phyloP scores from a whole-genome alignment of 1,284 basidiomycete genomes.

The Farysia itapuensis region DNA sequence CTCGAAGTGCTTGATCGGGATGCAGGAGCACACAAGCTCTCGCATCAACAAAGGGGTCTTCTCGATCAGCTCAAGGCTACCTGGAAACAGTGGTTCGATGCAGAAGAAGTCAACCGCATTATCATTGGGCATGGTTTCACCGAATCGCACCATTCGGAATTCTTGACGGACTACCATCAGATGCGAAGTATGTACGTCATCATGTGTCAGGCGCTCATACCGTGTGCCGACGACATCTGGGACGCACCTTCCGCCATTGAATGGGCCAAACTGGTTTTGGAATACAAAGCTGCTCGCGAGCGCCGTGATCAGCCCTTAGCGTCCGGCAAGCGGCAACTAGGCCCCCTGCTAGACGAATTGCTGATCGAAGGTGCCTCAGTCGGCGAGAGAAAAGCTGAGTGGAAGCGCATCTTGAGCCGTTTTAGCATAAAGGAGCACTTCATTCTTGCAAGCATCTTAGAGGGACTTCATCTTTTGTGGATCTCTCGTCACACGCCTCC shows the following conservation, averaged over 20 bases:
- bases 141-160: conserved; percentile 35
- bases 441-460: conserved; percentile 18
- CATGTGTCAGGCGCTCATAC: conserved; percentile 22
- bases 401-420: too few relatives aligned
- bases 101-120: conserved; percentile 32
- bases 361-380: conserved; percentile 7
- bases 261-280: conserved; percentile 26
- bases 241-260: conserved; percentile 31
- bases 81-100: conserved; percentile 37
- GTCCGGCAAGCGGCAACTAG: conserved; percentile 23
- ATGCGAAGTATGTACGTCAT: conserved; percentile 20
- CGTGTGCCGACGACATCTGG: conserved; percentile 30
- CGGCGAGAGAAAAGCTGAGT: background rate
- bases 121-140: conserved; percentile 28
- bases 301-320: conserved; percentile 4
- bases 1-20: conserved; percentile 26
- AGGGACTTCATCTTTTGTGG: conserved; percentile 29
- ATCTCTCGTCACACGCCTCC: conserved; percentile 21
- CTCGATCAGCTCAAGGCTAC: conserved; percentile 20
- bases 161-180: conserved; percentile 15
- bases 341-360: conserved; percentile 22
- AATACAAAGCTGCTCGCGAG: conserved; percentile 23
- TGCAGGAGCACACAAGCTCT: conserved; percentile 15
- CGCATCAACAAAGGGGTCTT: conserved; percentile 14
- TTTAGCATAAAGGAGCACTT: conserved; percentile 34